Percentiles rank a stretch among this genome's conserved stretches.
These are phyloP conservation scores for Xylaria flabelliformis DNA, from an alignment of 495 filamentous ascomycete species.

Conservation along the genomic window DNA sequence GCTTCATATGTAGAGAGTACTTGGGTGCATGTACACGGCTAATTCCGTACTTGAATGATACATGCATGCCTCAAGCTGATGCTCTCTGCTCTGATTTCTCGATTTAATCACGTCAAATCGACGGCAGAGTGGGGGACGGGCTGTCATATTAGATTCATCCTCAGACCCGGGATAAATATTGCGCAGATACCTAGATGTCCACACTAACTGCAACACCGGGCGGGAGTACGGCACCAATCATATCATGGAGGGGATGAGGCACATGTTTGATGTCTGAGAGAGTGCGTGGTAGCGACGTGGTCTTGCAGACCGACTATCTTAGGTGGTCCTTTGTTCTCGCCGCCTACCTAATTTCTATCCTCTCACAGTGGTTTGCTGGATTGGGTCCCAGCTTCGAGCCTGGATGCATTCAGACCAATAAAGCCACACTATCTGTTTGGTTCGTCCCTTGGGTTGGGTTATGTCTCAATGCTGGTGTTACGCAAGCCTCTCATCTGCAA, in stretches of 20 bases:
- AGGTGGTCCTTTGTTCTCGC: background rate
- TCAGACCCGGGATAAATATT: constrained; percentile 10
- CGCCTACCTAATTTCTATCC: constrained; percentile 9
- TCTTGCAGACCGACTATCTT: background rate
- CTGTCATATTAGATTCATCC: constrained; percentile 1
- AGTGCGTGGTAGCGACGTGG: background rate
- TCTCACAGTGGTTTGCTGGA: background rate
- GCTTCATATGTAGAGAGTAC: background rate
- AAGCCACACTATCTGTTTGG: background rate
- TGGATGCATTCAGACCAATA: background rate
- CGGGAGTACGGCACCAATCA: constrained; percentile 15
- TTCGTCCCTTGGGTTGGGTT: background rate
- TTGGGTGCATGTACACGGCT: constrained; percentile 5
- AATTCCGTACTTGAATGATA: constrained; percentile 6
- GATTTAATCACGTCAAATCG: constrained; percentile 7
- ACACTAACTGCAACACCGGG: constrained; percentile 7
- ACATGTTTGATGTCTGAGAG: constrained; percentile 3
- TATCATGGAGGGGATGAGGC: background rate
- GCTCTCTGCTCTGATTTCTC: background rate
- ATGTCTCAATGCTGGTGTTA: background rate
- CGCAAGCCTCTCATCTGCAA: background rate
- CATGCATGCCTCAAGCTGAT: background rate
- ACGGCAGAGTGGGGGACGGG: background rate
- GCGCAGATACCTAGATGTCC: constrained; percentile 15
- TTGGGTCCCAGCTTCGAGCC: constrained; percentile 1